Percentiles rank a stretch among this genome's conserved stretches.
These are phyloP conservation scores for Chionographis japonica DNA, from an alignment of 106 monocot genomes.

Conservation along the genomic window DNA sequence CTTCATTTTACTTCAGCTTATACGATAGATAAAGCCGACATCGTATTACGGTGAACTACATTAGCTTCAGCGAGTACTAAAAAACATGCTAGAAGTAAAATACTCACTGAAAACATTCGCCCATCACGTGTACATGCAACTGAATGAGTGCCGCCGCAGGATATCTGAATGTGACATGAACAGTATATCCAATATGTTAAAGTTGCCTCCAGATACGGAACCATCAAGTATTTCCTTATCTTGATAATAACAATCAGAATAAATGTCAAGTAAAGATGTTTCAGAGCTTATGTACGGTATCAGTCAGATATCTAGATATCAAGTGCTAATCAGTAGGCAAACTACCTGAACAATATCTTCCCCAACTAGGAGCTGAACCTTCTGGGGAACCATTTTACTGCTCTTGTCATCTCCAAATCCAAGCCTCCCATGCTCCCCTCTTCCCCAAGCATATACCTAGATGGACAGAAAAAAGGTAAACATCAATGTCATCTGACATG, in stretches of 20 bases:
- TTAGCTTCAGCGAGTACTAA: neutral
- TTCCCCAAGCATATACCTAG: slow-evolving; percentile 99
- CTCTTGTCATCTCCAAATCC: slow-evolving; percentile 99
- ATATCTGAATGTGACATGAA: slow-evolving; percentile 43
- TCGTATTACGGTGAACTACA: neutral
- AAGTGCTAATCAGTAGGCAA: neutral
- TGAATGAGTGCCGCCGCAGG: slow-evolving; percentile 97
- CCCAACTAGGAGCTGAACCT: slow-evolving; percentile 76
- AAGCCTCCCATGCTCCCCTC: slow-evolving; percentile 98
- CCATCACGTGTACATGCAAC: slow-evolving; percentile 88
- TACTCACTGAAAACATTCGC: slow-evolving; percentile 90
- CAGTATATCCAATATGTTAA: neutral
- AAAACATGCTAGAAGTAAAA: neutral
- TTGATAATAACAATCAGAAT: neutral
- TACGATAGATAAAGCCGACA: neutral
- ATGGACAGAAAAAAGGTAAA: neutral
- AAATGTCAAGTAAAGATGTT: neutral
- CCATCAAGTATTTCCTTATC: neutral
- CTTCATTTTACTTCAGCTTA: no score
- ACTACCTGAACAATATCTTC: slow-evolving; percentile 84
- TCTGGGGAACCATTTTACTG: slow-evolving; percentile 98
- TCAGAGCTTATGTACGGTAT: neutral
- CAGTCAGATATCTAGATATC: neutral
- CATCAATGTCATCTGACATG: neutral
- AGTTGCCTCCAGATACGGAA: neutral